A percentile compares a stretch with the other conserved stretches of the same genome.
Evolutionary conservation across 2,329 filamentous ascomycete species (phyloP).

Genomic region (Ploettnerulaceae sp.): DNA sequence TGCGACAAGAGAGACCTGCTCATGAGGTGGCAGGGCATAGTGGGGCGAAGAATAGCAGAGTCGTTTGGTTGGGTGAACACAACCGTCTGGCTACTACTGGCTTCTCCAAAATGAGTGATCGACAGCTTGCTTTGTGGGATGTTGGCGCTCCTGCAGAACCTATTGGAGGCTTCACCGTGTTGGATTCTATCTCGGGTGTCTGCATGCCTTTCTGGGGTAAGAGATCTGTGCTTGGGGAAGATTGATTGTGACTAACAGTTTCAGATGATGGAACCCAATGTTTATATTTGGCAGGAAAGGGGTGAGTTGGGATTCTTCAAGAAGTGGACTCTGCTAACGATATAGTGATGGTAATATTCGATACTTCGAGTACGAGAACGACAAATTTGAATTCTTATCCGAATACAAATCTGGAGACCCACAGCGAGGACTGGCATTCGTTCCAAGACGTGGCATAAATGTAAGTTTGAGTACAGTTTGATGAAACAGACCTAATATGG

Average conservation of each 20-base stretch:
- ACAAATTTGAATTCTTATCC: conserved; percentile 96
- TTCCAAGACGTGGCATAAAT: conserved; percentile 93
- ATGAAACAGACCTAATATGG: conserved; percentile 20
- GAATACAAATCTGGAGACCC: conserved; percentile 97
- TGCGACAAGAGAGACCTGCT: conserved; percentile 81
- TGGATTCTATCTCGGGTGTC: conserved; percentile 95
- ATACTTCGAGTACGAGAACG: conserved; percentile 97
- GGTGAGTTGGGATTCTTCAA: conserved; percentile 51
- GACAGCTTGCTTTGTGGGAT: conserved; percentile 94
- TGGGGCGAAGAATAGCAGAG: conserved; percentile 95
- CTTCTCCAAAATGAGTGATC: conserved; percentile 97
- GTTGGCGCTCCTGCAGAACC: conserved; percentile 73
- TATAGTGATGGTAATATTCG: conserved; percentile 93
- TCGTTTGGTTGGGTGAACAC: conserved; percentile 95
- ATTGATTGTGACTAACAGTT: conserved; percentile 22
- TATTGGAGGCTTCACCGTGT: conserved; percentile 80
- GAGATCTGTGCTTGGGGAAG: conserved; percentile 27
- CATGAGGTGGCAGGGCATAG: conserved; percentile 82
- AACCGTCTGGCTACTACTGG: conserved; percentile 94
- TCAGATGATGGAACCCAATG: conserved; percentile 86
- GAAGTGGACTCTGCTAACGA: conserved; percentile 12
- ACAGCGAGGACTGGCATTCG: conserved; percentile 88
- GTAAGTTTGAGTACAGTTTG: conserved; percentile 41
- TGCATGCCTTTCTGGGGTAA: conserved; percentile 98
- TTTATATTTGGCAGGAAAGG: conserved; percentile 94